These are phyloP conservation scores for Dillenia turbinata DNA, from an alignment of 164 flowering plant genomes.

Conservation along the genomic window DNA sequence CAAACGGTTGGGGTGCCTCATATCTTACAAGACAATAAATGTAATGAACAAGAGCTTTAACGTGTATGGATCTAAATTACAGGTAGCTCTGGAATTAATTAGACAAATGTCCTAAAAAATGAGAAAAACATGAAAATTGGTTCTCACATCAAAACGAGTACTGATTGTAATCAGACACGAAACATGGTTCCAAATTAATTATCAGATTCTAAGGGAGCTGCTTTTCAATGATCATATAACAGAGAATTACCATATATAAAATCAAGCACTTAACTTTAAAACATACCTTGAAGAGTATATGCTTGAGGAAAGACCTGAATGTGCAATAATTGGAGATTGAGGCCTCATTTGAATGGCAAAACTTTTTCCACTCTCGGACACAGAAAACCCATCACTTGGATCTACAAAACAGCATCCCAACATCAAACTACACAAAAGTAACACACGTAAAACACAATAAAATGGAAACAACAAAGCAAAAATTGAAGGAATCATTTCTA, in stretches of 20 bases:
- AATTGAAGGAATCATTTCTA: no score
- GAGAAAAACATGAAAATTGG: no score
- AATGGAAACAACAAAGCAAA: neutral
- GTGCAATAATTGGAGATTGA: constrained; percentile 20
- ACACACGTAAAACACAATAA: constrained; percentile 2
- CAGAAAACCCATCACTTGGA: constrained; percentile 17
- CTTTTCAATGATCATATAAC: neutral
- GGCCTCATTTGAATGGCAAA: constrained; percentile 18
- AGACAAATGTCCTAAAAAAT: no score
- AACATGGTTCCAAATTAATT: no score
- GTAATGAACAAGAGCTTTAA: no score
- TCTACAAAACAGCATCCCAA: constrained; percentile 7
- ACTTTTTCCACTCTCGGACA: constrained; percentile 21
- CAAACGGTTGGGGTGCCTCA: no score
- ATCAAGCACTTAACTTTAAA: constrained; percentile 4
- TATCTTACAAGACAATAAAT: no score
- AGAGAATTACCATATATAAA: neutral
- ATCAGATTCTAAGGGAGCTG: neutral
- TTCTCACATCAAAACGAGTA: no score
- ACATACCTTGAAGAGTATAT: constrained; percentile 38
- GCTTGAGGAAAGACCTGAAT: constrained; percentile 11
- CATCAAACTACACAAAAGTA: constrained; percentile 1
- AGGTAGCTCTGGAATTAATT: no score
- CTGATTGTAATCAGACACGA: no score
- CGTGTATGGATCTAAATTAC: no score